A percentile compares a stretch with the other conserved stretches of the same genome.
Evolutionary conservation across 768 basidiomycete genomes (phyloP).

Genomic region (Boletus sensibilis): DNA sequence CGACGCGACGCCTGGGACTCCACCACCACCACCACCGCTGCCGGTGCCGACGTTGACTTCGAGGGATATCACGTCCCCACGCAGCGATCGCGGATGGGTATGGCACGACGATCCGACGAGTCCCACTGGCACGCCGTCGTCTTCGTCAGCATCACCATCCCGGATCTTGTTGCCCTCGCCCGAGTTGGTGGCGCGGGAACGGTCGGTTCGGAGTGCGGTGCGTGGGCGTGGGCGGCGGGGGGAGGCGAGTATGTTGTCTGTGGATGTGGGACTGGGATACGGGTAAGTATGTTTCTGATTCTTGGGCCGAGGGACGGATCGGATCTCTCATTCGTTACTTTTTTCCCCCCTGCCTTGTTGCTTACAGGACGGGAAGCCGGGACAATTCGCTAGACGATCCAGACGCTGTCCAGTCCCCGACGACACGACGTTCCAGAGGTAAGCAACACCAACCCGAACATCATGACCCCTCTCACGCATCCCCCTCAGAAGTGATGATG

Average conservation of each 20-base stretch:
- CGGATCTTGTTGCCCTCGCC: constrained; percentile 16
- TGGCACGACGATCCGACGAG: neutral
- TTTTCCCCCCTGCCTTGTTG: neutral
- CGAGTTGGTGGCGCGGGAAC: constrained; percentile 36
- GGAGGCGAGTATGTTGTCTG: neutral
- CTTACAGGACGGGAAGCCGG: neutral
- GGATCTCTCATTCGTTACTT: neutral
- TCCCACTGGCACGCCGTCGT: neutral
- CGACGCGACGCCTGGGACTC: constrained; percentile 27
- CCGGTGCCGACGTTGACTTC: constrained; percentile 37
- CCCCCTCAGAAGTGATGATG: constrained; percentile 38
- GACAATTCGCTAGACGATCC: neutral
- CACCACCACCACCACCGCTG: constrained; percentile 27
- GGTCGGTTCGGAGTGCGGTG: constrained; percentile 14
- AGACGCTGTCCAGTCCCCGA: neutral
- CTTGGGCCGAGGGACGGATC: neutral
- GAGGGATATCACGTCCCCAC: constrained; percentile 53
- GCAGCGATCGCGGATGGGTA: neutral
- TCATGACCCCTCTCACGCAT: neutral
- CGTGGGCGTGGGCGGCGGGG: neutral
- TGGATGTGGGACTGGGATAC: neutral
- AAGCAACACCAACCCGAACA: neutral
- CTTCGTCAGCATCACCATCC: neutral
- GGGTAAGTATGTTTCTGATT: neutral
- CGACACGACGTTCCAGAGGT: neutral